These are phyloP conservation scores for Anethum foeniculum DNA, from an alignment of 140 eudicot genomes.

Conservation along the genomic window DNA sequence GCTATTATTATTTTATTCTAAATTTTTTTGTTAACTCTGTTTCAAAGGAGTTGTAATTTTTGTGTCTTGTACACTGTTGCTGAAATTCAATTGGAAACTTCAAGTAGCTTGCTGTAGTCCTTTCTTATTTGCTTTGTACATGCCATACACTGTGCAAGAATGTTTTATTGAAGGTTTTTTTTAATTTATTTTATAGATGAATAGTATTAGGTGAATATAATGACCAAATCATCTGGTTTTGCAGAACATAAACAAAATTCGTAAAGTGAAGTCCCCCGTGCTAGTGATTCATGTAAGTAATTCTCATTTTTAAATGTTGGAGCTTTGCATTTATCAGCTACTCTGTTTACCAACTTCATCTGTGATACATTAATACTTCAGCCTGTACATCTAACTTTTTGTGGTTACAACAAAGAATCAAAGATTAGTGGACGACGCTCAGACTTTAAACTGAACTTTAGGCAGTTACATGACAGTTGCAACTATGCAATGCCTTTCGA, in stretches of 20 bases:
- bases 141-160: not conserved
- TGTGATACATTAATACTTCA: not conserved
- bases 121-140: not conserved
- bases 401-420: not conserved
- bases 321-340: not conserved
- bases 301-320: not conserved
- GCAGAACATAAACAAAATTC: constrained; percentile 92
- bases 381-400: not conserved
- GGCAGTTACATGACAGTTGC: not conserved
- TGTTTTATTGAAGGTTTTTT: not conserved
- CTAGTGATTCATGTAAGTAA: constrained; percentile 96
- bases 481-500: not conserved
- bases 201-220: not conserved
- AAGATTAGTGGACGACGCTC: not conserved
- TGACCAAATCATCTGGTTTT: constrained; percentile 12
- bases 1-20: not conserved
- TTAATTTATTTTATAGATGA: not conserved
- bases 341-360: not conserved
- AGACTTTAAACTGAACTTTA: not conserved
- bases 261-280: constrained; percentile 84
- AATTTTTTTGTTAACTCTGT: not conserved
- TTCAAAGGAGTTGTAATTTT: not conserved
- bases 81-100: not conserved
- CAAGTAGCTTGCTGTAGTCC: not conserved
- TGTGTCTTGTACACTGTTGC: not conserved